Base-by-base conservation (phyloP, 768 basidiomycete genomes). In the Phaeotremella fagi region DNA sequence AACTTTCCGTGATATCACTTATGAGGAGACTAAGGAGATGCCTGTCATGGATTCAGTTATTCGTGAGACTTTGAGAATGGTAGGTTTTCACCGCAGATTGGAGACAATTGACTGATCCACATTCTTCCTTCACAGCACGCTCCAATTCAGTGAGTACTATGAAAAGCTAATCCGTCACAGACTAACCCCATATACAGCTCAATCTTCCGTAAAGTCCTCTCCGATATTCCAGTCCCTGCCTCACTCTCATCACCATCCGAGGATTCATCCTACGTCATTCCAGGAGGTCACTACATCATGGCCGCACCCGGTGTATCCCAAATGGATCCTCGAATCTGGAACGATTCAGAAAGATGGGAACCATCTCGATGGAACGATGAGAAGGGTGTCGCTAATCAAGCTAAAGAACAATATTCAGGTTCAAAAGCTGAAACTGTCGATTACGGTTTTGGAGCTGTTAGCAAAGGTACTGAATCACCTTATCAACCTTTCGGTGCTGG, bases 401-500 rank as follows among this genome's bases (percentile, higher is more conserved):
- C 90, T 15, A 82, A 82, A 66, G 83, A 82, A 65, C 79, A 81
- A 60, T 90, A 95, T 54, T 62, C 62, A 67, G 75, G 77, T 35
- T 52, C 43, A 15, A 84, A 84, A 63, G 74, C 75, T 27, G 89
- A 94, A 75, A 91, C 91, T 78, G 79, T 98, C 56, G 95, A 99
- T 75, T 99, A 86, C 67, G 95, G 95, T 1, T 99, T 89, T 74
- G 95, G 95, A 48, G 82, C 85, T 55, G 87, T 99, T 47, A 88
- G 86, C 78, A 97, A 97, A 77, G 92, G 92, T 45, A 97, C 92
- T 4, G 88, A 92, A 52, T 88, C 86, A 63, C 90, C 89, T 45
- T 97, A 98, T 74, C 88, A 95, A 72, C 95, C 95, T 1, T 99
- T 99, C 66, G 95, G 95, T 57, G 94, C 95, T 47, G 95, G 95